These are phyloP conservation scores for Phaeolepiota aurea DNA, from an alignment of 768 basidiomycete species.

Conservation along the genomic window DNA sequence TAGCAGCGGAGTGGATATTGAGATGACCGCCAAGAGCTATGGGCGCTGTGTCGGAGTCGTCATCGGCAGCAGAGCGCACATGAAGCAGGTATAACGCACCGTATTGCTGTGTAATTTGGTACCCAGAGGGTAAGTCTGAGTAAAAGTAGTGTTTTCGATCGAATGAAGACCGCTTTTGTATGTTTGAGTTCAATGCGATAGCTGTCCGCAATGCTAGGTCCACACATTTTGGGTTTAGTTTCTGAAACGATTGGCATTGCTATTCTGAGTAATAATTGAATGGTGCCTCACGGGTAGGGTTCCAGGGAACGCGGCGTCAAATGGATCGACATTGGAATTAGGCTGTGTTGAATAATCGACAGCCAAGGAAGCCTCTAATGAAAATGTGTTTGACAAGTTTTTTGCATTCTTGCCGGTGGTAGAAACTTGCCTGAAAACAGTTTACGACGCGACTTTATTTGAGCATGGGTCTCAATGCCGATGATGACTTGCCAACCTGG, in stretches of 20 bases:
- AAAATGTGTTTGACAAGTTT: not conserved
- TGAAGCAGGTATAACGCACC: slow-evolving; percentile 30
- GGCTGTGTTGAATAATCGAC: slow-evolving; percentile 37
- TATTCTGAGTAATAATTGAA: not conserved
- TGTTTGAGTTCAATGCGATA: slow-evolving; percentile 57
- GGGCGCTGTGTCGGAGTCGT: slow-evolving; percentile 45
- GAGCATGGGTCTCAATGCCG: slow-evolving; percentile 94
- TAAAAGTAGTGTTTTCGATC: slow-evolving; percentile 99
- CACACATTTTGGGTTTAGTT: slow-evolving; percentile 60
- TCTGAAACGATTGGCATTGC: slow-evolving; percentile 23
- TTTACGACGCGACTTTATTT: slow-evolving; percentile 81
- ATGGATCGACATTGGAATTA: slow-evolving; percentile 67
- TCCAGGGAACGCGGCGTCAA: slow-evolving; percentile 91
- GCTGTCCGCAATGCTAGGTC: slow-evolving; percentile 77
- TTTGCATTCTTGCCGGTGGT: not conserved
- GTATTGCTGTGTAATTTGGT: slow-evolving; percentile 97
- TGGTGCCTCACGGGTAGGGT: slow-evolving; percentile 68
- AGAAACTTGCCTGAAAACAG: slow-evolving; percentile 64
- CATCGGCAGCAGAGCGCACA: not conserved
- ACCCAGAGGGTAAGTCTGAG: slow-evolving; percentile 86
- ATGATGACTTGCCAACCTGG: slow-evolving; percentile 87
- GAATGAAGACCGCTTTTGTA: slow-evolving; percentile 72
- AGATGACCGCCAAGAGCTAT: slow-evolving; percentile 59
- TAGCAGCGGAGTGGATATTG: slow-evolving; percentile 34
- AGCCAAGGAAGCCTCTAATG: slow-evolving; percentile 28